These are phyloP conservation scores for Fusarium proliferatum DNA, from an alignment of 2,329 filamentous ascomycete genomes.

Conservation along the genomic window DNA sequence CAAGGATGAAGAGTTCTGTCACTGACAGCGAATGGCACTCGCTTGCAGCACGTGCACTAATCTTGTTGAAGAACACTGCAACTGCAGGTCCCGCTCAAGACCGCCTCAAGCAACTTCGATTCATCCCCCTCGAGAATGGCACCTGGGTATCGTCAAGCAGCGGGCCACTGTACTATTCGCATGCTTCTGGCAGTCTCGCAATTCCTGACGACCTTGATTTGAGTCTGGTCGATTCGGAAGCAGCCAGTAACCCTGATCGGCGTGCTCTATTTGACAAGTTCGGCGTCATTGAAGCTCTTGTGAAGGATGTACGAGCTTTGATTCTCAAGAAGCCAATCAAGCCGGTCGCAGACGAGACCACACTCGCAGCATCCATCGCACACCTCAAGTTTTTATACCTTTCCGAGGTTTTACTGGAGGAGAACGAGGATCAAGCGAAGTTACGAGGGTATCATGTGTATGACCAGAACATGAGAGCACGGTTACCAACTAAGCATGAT, in stretches of 20 bases:
- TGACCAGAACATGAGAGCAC: neutral
- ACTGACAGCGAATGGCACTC: slow-evolving; percentile 31
- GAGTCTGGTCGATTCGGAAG: slow-evolving; percentile 14
- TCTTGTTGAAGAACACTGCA: neutral
- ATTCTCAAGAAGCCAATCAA: slow-evolving; percentile 4
- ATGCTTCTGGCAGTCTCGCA: neutral
- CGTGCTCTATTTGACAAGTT: slow-evolving; percentile 25
- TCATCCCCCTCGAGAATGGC: slow-evolving; percentile 30
- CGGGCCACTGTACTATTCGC: slow-evolving; percentile 22
- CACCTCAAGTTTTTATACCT: slow-evolving; percentile 35
- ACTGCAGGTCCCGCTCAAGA: neutral
- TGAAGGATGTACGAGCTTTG: slow-evolving; percentile 11
- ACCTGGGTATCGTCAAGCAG: slow-evolving; percentile 27
- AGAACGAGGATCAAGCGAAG: neutral
- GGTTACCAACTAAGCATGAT: neutral
- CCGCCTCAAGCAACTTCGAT: slow-evolving; percentile 2
- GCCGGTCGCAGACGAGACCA: neutral
- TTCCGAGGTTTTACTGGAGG: slow-evolving; percentile 13
- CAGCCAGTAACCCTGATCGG: slow-evolving; percentile 17
- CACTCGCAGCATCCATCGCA: slow-evolving; percentile 3
- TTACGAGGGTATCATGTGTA: slow-evolving; percentile 5
- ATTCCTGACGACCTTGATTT: slow-evolving; percentile 25
- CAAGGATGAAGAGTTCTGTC: slow-evolving; percentile 20
- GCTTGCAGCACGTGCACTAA: slow-evolving; percentile 23
- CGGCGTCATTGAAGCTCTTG: slow-evolving; percentile 17